These are phyloP conservation scores for Colletotrichum camelliae DNA, from an alignment of 2,329 filamentous ascomycete genomes.

Conservation along the genomic window DNA sequence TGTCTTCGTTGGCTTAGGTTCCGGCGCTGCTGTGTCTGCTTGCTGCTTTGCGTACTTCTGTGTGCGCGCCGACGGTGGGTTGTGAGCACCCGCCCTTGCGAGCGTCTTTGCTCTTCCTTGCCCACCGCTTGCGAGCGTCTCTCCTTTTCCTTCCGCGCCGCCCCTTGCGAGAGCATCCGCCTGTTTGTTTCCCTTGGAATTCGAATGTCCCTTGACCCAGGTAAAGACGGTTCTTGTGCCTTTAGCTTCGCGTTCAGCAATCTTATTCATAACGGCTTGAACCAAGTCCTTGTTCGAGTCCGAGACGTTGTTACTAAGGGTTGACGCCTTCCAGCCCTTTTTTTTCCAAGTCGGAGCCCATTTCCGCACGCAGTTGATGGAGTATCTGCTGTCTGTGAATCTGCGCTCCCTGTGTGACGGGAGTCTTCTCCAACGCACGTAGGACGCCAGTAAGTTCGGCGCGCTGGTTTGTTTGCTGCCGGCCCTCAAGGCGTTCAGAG, in stretches of 20 bases:
- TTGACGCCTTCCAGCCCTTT: constrained; percentile 78
- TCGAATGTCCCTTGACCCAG: constrained; percentile 89
- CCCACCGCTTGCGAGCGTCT: neutral
- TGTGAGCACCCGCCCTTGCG: neutral
- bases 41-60: neutral
- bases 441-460: constrained; percentile 92
- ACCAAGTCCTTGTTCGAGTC: constrained; percentile 79
- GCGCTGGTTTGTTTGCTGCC: constrained; percentile 89
- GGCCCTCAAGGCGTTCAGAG: constrained; percentile 76
- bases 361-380: constrained; percentile 85
- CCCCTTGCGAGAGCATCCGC: constrained; percentile 79
- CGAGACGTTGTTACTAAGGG: constrained; percentile 66
- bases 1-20: neutral
- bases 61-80: neutral
- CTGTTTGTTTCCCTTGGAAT: constrained; percentile 75
- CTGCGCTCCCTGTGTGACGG: constrained; percentile 69
- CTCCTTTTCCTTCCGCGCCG: constrained; percentile 30
- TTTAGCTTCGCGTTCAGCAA: constrained; percentile 69
- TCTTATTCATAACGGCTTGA: constrained; percentile 52
- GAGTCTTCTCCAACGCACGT: constrained; percentile 79
- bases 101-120: neutral
- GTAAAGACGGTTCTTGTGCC: constrained; percentile 73
- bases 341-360: constrained; percentile 83
- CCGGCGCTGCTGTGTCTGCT: neutral
- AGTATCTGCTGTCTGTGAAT: constrained; percentile 92